phyloP scores from a whole-genome alignment of 208 protist species.

The Trypanosoma melophagium region DNA sequence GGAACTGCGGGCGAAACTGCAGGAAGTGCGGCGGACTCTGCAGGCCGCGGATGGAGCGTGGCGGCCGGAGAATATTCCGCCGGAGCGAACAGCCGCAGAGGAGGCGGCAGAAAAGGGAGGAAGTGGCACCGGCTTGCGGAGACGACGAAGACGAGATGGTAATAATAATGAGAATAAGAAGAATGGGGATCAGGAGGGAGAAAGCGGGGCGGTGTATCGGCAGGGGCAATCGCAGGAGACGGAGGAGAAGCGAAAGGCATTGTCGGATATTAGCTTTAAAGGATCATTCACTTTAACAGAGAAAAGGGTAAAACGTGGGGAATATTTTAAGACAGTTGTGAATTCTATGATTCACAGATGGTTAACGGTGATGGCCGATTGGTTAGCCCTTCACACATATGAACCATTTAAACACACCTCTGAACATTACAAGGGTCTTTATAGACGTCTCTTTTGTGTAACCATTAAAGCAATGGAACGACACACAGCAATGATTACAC shows the following conservation, averaged over 20 bases:
- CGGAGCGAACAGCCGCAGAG: not conserved
- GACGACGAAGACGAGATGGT: not conserved
- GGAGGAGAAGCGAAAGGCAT: not conserved
- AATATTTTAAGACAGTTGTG: conserved; percentile 8
- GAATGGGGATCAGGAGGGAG: not conserved
- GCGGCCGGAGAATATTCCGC: not conserved
- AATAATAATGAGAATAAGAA: conserved; percentile 2
- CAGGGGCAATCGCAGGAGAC: not conserved
- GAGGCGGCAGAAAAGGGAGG: too few relatives aligned
- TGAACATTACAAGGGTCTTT: conserved; percentile 16
- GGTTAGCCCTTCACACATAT: conserved; percentile 46
- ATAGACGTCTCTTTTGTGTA: conserved; percentile 23
- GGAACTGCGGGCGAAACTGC: conserved; percentile 17
- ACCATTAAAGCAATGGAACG: conserved; percentile 33
- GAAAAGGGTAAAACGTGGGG: not conserved
- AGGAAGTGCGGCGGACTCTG: conserved; percentile 17
- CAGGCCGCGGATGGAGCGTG: not conserved
- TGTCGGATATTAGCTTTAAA: not conserved
- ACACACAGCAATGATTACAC: conserved; percentile 36
- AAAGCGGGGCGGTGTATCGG: not conserved
- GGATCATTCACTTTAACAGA: not conserved
- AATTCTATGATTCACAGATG: not conserved
- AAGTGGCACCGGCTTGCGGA: too few relatives aligned
- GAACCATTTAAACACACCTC: conserved; percentile 31
- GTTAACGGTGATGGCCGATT: conserved; percentile 21